Evolutionary conservation across 139 green algal genomes (phyloP).

Genomic region (Auxenochlorella pyrenoidosa): DNA sequence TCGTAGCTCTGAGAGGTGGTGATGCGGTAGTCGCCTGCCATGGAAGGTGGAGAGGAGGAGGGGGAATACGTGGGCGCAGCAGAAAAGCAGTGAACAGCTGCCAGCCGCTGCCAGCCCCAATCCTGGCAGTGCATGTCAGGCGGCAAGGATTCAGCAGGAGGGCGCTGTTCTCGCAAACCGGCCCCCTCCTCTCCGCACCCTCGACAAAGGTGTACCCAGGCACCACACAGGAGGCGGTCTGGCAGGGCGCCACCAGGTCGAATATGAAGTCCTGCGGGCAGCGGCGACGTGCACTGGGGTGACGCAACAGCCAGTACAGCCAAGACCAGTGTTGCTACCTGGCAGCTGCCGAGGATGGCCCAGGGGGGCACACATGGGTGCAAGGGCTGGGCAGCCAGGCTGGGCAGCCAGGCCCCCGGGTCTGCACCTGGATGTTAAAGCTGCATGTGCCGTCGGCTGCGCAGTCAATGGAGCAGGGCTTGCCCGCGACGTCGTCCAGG

Average conservation of each 20-base stretch:
- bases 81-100: too few species aligned
- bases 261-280: constrained; percentile 37
- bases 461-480: constrained; percentile 40
- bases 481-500: constrained; percentile 36
- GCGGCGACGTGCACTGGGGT: too few species aligned
- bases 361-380: too few species aligned
- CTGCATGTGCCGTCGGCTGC: constrained; percentile 33
- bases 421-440: constrained; percentile 52
- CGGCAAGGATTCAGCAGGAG: too few species aligned
- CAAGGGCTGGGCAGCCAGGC: too few species aligned
- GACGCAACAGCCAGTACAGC: too few species aligned
- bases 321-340: too few species aligned
- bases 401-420: background rate
- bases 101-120: background rate
- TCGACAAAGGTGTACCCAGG: constrained; percentile 21
- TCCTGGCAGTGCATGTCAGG: background rate
- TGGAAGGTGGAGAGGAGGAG: background rate
- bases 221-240: constrained; percentile 44
- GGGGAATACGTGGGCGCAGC: background rate
- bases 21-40: constrained; percentile 34
- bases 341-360: too few species aligned
- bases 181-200: background rate
- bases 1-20: constrained; percentile 33
- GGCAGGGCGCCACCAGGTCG: constrained; percentile 46
- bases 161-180: background rate